Conservation (phyloP, 306 rosid genomes). For the Argentina anserina region DNA sequence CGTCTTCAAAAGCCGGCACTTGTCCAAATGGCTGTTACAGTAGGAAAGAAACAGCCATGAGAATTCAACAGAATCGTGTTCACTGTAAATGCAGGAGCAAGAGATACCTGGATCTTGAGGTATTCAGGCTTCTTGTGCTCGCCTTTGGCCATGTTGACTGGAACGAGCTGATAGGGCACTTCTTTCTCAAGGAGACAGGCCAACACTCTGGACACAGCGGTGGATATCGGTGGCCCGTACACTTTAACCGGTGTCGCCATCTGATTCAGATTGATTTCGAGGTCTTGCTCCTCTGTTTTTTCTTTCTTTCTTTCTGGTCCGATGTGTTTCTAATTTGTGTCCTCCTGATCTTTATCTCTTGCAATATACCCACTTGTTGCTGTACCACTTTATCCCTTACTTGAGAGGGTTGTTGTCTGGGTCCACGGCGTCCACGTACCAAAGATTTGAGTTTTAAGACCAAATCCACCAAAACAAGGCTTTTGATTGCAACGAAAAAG, state of each 20-base stretch:
- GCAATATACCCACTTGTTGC: conserved; percentile 4
- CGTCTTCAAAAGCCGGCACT: conserved; percentile 87
- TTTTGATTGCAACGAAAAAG: background rate
- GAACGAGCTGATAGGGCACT: conserved; percentile 48
- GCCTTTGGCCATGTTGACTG: conserved; percentile 75
- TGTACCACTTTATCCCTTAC: conserved; percentile 23
- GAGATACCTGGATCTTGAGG: conserved; percentile 60
- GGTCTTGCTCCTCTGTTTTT: background rate
- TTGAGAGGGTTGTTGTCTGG: background rate
- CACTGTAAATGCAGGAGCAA: background rate
- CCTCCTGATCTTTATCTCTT: background rate
- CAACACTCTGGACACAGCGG: conserved; percentile 76
- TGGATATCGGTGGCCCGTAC: conserved; percentile 77
- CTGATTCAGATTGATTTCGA: background rate
- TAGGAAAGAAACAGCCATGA: background rate
- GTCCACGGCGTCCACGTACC: conserved; percentile 2
- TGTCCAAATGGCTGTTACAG: conserved; percentile 71
- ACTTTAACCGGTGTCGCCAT: conserved; percentile 68
- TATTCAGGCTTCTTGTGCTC: conserved; percentile 72
- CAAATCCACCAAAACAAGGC: background rate
- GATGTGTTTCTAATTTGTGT: background rate
- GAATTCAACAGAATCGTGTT: background rate
- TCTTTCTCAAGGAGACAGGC: conserved; percentile 78
- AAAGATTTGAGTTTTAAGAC: background rate
- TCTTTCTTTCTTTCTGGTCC: background rate